A percentile compares a stretch with the other conserved stretches of the same genome.
Conservation (phyloP, 331 rosid species). For the Stylosanthes scabra region DNA sequence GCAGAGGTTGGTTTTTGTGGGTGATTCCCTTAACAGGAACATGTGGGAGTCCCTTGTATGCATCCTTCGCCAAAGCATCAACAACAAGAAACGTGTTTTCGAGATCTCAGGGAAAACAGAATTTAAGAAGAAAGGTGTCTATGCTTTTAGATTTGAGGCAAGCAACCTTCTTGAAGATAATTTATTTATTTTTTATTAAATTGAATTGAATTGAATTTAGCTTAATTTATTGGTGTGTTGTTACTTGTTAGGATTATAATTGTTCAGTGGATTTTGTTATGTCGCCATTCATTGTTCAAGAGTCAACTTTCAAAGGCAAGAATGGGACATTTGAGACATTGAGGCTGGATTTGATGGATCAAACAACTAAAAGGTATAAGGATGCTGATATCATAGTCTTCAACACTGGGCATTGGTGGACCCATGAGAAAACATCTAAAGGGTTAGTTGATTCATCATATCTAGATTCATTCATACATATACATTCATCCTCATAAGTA, state of each 20-base stretch:
- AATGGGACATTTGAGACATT: constrained; percentile 70
- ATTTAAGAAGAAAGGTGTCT: constrained; percentile 81
- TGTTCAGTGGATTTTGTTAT: constrained; percentile 78
- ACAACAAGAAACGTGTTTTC: constrained; percentile 60
- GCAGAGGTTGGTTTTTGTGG: constrained; percentile 74
- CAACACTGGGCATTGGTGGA: constrained; percentile 98
- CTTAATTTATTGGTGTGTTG: constrained; percentile 25
- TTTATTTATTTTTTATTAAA: no score
- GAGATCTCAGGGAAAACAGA: constrained; percentile 79
- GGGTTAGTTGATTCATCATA: constrained; percentile 55
- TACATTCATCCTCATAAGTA: no score
- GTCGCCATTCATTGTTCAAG: constrained; percentile 80
- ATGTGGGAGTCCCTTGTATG: constrained; percentile 95
- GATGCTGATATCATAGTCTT: constrained; percentile 78
- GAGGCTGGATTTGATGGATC: constrained; percentile 87
- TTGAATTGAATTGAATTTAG: no score
- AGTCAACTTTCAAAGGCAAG: constrained; percentile 57
- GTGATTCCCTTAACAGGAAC: constrained; percentile 89
- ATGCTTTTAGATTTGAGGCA: constrained; percentile 86
- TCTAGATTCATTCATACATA: no score
- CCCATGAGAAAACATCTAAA: constrained; percentile 84
- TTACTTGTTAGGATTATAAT: constrained; percentile 63
- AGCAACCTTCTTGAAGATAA: constrained; percentile 27
- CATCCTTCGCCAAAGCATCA: constrained; percentile 65
- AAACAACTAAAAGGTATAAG: constrained; percentile 57